Percentiles rank a stretch among this genome's conserved stretches.
phyloP scores from a whole-genome alignment of 208 protist genomes.

The Leishmania arabica region DNA sequence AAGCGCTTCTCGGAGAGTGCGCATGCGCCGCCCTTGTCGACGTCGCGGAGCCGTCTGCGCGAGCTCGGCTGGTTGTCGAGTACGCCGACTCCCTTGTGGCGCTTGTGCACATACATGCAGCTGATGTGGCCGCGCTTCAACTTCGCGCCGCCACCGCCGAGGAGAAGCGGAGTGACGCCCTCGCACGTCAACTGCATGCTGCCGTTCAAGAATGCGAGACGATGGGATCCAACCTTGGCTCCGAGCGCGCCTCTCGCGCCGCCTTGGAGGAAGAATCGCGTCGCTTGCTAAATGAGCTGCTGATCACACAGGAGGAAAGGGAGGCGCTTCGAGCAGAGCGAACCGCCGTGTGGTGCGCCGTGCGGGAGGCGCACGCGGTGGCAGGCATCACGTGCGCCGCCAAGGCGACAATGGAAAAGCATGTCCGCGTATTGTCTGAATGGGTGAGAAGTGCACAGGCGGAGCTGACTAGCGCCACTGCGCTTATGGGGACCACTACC shows the following conservation, averaged over 20 bases:
- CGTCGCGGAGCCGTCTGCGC: slow-evolving; percentile 34
- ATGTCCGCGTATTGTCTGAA: slow-evolving; percentile 11
- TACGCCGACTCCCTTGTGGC: slow-evolving; percentile 11
- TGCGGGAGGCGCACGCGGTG: slow-evolving; percentile 7
- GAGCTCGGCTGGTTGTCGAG: slow-evolving; percentile 8
- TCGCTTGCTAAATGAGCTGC: neutral
- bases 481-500: neutral
- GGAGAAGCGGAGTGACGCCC: neutral
- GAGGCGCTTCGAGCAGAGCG: slow-evolving; percentile 17
- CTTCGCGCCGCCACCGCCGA: slow-evolving; percentile 1
- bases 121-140: slow-evolving; percentile 2
- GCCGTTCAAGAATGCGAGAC: slow-evolving; percentile 6
- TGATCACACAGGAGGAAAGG: slow-evolving; percentile 3
- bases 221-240: neutral
- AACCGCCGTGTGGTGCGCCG: slow-evolving; percentile 10
- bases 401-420: slow-evolving; percentile 16
- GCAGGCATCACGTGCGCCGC: neutral
- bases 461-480: neutral
- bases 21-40: slow-evolving; percentile 22
- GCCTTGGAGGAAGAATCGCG: slow-evolving; percentile 22
- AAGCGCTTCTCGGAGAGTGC: slow-evolving; percentile 30
- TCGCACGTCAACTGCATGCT: slow-evolving; percentile 4
- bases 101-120: slow-evolving; percentile 13
- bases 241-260: slow-evolving; percentile 8
- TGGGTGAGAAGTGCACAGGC: slow-evolving; percentile 14